A percentile compares a stretch with the other conserved stretches of the same genome.
Evolutionary conservation across 768 basidiomycete genomes (phyloP).

Genomic region (Dictyophora rubrovolvata): DNA sequence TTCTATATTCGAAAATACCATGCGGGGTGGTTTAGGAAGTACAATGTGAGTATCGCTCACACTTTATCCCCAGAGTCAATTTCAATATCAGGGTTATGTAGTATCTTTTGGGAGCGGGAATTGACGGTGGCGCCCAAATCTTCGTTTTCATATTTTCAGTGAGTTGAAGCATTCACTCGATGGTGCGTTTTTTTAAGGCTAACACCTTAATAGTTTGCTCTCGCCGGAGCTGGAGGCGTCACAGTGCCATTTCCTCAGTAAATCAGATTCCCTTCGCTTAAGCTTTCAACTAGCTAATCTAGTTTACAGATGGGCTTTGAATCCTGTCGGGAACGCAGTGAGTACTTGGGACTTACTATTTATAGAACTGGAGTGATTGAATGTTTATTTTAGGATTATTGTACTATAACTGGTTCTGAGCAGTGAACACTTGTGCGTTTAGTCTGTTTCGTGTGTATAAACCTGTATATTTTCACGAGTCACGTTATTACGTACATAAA

Average conservation of each 20-base stretch:
- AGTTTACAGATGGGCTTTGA: neutral
- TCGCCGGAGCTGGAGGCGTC: neutral
- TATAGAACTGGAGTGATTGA: neutral
- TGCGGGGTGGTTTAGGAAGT: slow-evolving; percentile 53
- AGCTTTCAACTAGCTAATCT: neutral
- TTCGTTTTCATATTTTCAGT: slow-evolving; percentile 50
- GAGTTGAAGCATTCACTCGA: neutral
- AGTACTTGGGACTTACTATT: neutral
- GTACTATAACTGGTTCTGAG: neutral
- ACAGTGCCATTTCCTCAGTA: neutral
- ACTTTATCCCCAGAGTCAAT: neutral
- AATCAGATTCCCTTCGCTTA: neutral
- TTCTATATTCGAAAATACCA: slow-evolving; percentile 44
- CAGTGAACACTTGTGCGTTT: neutral
- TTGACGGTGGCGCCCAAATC: slow-evolving; percentile 56
- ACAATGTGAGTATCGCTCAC: neutral
- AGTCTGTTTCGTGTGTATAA: too few relatives aligned
- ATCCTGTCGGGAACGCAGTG: neutral
- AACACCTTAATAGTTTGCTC: neutral
- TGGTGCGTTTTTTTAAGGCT: too few relatives aligned
- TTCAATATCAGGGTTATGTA: slow-evolving; percentile 33
- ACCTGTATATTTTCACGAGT: too few relatives aligned
- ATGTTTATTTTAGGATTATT: neutral
- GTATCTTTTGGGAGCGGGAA: slow-evolving; percentile 54
- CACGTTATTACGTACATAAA: neutral